Evolutionary conservation across 2,329 filamentous ascomycete genomes (phyloP).

Genomic region (Lachnellula suecica): DNA sequence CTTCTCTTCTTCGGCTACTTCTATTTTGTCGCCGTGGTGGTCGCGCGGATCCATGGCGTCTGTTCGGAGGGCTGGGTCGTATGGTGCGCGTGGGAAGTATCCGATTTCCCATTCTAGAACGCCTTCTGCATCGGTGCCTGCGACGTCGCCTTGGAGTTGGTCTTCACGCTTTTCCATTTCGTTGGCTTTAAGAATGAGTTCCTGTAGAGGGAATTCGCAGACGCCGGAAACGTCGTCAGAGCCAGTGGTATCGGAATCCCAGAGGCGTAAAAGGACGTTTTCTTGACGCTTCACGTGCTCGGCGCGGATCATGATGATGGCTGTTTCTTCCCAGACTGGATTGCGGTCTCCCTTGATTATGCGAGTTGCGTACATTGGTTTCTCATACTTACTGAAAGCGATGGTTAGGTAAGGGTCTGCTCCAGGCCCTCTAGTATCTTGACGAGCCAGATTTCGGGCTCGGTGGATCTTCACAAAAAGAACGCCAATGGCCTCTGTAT

Average conservation of each 20-base stretch:
- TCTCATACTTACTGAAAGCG: conserved; percentile 22
- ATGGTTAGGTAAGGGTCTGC: conserved; percentile 22
- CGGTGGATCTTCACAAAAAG: conserved; percentile 21
- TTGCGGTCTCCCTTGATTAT: conserved; percentile 24
- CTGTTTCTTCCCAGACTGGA: conserved; percentile 23
- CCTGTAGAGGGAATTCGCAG: conserved; percentile 18
- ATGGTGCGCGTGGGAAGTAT: conserved; percentile 20
- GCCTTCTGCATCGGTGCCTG: conserved; percentile 20
- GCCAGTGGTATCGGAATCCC: conserved; percentile 21
- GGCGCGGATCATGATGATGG: conserved; percentile 20
- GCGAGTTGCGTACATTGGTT: conserved; percentile 22
- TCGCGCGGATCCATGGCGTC: conserved; percentile 18
- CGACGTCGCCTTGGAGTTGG: conserved; percentile 17
- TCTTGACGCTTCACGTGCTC: conserved; percentile 22
- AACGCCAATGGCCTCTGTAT: conserved; percentile 20
- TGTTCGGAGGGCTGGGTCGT: conserved; percentile 15
- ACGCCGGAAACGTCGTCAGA: conserved; percentile 22
- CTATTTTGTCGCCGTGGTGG: conserved; percentile 15
- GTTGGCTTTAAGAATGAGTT: conserved; percentile 19
- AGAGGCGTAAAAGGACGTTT: conserved; percentile 18
- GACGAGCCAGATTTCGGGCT: conserved; percentile 16
- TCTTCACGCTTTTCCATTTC: conserved; percentile 23
- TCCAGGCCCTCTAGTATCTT: conserved; percentile 17
- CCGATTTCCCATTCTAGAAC: conserved; percentile 22
- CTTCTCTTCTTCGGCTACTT: conserved; percentile 15